Percentiles rank a stretch among this genome's conserved stretches.
These are phyloP conservation scores for Cyclotella baltica DNA, from an alignment of 108 stramenopile species.

Conservation along the genomic window DNA sequence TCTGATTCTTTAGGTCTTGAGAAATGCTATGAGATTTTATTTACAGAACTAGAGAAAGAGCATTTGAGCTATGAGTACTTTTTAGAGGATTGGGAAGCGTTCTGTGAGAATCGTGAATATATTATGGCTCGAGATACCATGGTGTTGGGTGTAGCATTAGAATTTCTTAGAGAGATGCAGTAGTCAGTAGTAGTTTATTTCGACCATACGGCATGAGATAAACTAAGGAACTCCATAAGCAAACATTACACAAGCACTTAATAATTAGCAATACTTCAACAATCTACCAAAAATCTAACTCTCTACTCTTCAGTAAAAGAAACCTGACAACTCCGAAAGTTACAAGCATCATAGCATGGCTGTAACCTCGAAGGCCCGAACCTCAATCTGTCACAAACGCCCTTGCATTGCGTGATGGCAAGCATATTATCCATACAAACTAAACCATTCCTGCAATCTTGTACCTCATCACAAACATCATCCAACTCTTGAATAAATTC, in stretches of 20 bases:
- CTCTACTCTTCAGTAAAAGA: constrained; percentile 7
- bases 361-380: constrained; percentile 9
- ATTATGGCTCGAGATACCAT: constrained; percentile 26
- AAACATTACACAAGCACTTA: background rate
- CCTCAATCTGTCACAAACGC: constrained; percentile 1
- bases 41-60: constrained; percentile 79
- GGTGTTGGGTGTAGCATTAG: constrained; percentile 55
- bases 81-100: constrained; percentile 84
- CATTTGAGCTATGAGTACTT: constrained; percentile 79
- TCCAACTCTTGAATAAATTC: constrained; percentile 8
- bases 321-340: constrained; percentile 13
- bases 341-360: constrained; percentile 3
- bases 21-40: constrained; percentile 65
- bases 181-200: too few relatives aligned
- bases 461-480: constrained; percentile 29
- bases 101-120: constrained; percentile 22
- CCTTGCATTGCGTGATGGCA: constrained; percentile 3
- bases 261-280: background rate
- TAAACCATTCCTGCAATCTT: constrained; percentile 14
- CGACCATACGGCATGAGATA: too few relatives aligned
- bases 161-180: constrained; percentile 73
- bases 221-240: background rate
- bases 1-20: constrained; percentile 34
- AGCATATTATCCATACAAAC: constrained; percentile 2
- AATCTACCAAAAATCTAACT: too few relatives aligned